Evolutionary conservation across 176 grass and related monocot genomes (phyloP).

Genomic region (Raddia distichophylla): DNA sequence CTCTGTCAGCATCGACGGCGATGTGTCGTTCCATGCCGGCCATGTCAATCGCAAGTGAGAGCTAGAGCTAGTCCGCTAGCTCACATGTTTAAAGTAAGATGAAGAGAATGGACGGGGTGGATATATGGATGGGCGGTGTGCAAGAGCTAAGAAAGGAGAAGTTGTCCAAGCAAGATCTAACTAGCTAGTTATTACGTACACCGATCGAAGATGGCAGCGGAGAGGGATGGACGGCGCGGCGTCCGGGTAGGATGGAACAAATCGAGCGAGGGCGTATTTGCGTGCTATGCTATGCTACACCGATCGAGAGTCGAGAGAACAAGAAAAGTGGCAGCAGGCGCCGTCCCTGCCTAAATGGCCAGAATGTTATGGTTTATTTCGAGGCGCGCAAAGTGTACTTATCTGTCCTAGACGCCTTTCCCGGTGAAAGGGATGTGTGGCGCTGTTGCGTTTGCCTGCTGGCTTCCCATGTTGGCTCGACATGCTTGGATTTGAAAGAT

Average conservation of each 20-base stretch:
- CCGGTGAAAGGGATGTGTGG: slow-evolving; percentile 19
- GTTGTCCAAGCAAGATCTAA: slow-evolving; percentile 14
- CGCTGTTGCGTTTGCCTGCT: not conserved
- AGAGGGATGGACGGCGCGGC: not conserved
- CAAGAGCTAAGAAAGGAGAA: not conserved
- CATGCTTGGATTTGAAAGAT: slow-evolving; percentile 30
- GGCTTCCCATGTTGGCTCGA: slow-evolving; percentile 18
- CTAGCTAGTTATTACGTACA: not conserved
- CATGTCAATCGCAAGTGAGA: not conserved
- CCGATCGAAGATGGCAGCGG: slow-evolving; percentile 3
- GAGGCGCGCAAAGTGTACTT: slow-evolving; percentile 25
- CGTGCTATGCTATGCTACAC: slow-evolving; percentile 1
- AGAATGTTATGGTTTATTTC: slow-evolving; percentile 37
- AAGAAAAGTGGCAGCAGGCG: slow-evolving; percentile 7
- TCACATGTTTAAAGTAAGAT: too few relatives aligned
- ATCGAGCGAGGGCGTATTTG: not conserved
- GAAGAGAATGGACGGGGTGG: not conserved
- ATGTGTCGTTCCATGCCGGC: slow-evolving; percentile 16
- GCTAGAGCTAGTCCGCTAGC: too few relatives aligned
- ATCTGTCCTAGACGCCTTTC: not conserved
- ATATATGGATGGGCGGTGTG: not conserved
- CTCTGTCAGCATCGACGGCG: slow-evolving; percentile 30
- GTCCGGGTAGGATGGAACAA: not conserved
- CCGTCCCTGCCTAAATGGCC: not conserved
- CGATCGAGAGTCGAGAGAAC: not conserved